These are phyloP conservation scores for Talaromyces adpressus DNA, from an alignment of 495 filamentous ascomycete species.

Conservation along the genomic window DNA sequence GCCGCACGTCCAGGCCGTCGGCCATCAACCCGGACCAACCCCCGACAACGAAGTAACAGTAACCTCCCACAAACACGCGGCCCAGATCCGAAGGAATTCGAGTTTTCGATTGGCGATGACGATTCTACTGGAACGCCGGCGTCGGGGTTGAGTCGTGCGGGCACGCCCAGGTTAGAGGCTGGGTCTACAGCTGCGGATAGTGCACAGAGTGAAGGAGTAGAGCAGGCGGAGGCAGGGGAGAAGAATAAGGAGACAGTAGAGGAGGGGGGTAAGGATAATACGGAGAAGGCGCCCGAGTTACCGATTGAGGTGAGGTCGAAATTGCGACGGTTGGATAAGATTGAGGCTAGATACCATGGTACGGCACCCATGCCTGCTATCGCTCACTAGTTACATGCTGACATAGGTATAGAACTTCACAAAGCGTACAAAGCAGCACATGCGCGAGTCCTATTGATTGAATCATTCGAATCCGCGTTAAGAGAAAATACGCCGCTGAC, in stretches of 20 bases:
- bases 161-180: constrained; percentile 41
- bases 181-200: constrained; percentile 6
- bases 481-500: constrained; percentile 87
- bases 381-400: constrained; percentile 11
- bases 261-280: constrained; percentile 1
- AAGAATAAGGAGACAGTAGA: constrained; percentile 12
- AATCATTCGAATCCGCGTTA: constrained; percentile 84
- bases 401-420: constrained; percentile 58
- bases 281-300: constrained; percentile 46
- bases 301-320: constrained; percentile 62
- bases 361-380: constrained; percentile 15
- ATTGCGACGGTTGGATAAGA: constrained; percentile 66
- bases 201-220: neutral
- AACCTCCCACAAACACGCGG: constrained; percentile 27
- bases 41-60: constrained; percentile 44
- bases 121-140: constrained; percentile 30
- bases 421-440: constrained; percentile 89
- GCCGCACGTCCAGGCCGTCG: constrained; percentile 41
- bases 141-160: constrained; percentile 34
- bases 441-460: constrained; percentile 73
- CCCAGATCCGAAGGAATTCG: constrained; percentile 79
- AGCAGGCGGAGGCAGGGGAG: constrained; percentile 4
- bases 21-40: constrained; percentile 32
- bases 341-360: constrained; percentile 86
- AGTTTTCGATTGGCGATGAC: constrained; percentile 78